These are phyloP conservation scores for Colletotrichum plurivorum DNA, from an alignment of 2,329 filamentous ascomycete genomes.

Conservation along the genomic window DNA sequence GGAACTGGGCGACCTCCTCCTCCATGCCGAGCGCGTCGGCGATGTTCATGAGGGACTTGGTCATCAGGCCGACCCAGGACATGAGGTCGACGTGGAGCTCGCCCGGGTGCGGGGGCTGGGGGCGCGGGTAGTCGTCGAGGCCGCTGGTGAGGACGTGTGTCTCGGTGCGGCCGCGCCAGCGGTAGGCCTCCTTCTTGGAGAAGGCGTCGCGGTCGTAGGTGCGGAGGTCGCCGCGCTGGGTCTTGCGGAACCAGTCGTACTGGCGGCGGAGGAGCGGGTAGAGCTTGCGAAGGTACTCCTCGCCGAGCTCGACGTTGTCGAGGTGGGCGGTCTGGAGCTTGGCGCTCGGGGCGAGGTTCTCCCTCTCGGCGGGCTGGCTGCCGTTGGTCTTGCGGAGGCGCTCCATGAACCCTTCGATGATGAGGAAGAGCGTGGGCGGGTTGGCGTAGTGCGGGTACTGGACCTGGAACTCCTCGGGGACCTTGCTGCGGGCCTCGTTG, in stretches of 20 bases:
- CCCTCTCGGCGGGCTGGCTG: conserved; percentile 57
- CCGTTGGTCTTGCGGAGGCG: conserved; percentile 75
- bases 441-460: conserved; percentile 99
- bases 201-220: conserved; percentile 91
- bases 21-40: conserved; percentile 80
- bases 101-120: conserved; percentile 93
- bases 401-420: conserved; percentile 86
- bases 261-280: conserved; percentile 92
- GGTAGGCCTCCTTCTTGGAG: conserved; percentile 91
- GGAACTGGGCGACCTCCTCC: conserved; percentile 83
- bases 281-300: conserved; percentile 80
- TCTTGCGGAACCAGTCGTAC: conserved; percentile 95
- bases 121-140: conserved; percentile 94
- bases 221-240: conserved; percentile 90
- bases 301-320: conserved; percentile 75
- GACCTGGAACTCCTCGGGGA: conserved; percentile 91
- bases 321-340: conserved; percentile 74
- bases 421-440: conserved; percentile 93
- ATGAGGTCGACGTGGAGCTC: conserved; percentile 96
- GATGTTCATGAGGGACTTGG: conserved; percentile 85
- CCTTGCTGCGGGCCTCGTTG: conserved; percentile 91
- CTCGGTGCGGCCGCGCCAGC: conserved; percentile 92
- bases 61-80: conserved; percentile 98
- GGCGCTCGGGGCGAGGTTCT: conserved; percentile 59
- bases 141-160: conserved; percentile 93